phyloP scores from a whole-genome alignment of 148 eudicot genomes.

The Agrostemma githago region DNA sequence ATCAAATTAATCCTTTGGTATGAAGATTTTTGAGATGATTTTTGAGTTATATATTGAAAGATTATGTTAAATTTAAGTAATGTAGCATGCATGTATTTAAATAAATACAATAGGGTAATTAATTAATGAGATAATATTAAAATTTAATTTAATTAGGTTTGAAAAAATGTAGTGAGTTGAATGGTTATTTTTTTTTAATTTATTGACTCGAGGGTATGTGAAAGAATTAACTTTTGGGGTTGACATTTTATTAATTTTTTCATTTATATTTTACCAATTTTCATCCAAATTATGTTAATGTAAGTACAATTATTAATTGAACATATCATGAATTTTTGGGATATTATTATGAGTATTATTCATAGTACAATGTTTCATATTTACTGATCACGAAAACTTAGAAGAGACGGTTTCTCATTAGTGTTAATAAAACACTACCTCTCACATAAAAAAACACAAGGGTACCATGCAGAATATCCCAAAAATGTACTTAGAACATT shows the following conservation, averaged over 20 bases:
- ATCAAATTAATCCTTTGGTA: background rate
- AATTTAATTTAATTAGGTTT: conserved; percentile 35
- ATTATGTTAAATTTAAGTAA: no score
- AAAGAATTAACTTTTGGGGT: background rate
- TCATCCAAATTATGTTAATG: conserved; percentile 10
- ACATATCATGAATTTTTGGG: background rate
- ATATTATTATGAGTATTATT: background rate
- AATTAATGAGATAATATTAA: background rate
- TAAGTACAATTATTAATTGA: background rate
- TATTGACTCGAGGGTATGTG: conserved; percentile 34
- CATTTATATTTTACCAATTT: conserved; percentile 11
- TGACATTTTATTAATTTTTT: background rate
- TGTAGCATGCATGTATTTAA: no score
- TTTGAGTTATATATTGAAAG: no score
- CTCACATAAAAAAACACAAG: no score
- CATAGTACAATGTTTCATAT: no score
- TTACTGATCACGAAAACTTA: no score
- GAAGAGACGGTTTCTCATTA: no score
- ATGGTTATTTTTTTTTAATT: conserved; percentile 15
- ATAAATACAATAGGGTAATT: no score
- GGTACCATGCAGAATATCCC: no score
- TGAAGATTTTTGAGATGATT: no score
- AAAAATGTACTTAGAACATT: no score
- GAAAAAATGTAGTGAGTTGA: conserved; percentile 8
- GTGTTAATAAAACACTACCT: no score